Base-by-base conservation (phyloP, 179 eudicot genomes). In the Pouteria campechiana region DNA sequence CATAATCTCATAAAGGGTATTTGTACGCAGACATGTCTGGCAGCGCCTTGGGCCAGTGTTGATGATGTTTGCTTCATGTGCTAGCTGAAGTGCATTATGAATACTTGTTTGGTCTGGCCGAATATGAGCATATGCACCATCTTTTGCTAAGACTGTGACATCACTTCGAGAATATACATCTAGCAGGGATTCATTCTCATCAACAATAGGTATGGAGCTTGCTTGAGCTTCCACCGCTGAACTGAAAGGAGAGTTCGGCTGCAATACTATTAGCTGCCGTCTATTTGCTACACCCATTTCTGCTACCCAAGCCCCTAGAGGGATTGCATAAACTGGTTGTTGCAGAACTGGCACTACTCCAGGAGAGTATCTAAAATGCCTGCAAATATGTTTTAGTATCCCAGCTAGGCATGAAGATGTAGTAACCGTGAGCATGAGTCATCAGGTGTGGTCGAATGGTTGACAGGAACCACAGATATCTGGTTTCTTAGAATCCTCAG, bases 401-500 rank as follows among this genome's bases (percentile, higher is more conserved):
- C 58, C 79, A 55, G 74, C 48, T 10, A 76, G 79, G 56, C 79
- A 76, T 16, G 76, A 18, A 69, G 29, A 34, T 69, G 69, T 33
- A 76, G 58, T 42, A 76, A 44, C 31, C 20, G 32, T 21, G 79
- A 67, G 32, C 40, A 45, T 25, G 70, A 55, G 45, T 53, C 79
- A 41, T 59, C 72, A 39, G 48, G 12, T 28, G 30, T 29, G 19
- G 14, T 13, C 25, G 58, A 42, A 43, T 72, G 21, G 23, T 65
- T 17, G 37, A 76, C 34, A 8, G 83, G 83, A 48, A 76, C 46
- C 14, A 71, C 42, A 33, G 76, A 68, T 57, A 76, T 67, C 43
- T 60, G 55, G 50, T 66, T 43, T 21, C 60, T 52, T 54, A 76
- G 32, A 39, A 76, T 41, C 46, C 58, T 64, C 32, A 57, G 17